phyloP scores from a whole-genome alignment of 2,329 filamentous ascomycete species.

The Xylogone sp. region DNA sequence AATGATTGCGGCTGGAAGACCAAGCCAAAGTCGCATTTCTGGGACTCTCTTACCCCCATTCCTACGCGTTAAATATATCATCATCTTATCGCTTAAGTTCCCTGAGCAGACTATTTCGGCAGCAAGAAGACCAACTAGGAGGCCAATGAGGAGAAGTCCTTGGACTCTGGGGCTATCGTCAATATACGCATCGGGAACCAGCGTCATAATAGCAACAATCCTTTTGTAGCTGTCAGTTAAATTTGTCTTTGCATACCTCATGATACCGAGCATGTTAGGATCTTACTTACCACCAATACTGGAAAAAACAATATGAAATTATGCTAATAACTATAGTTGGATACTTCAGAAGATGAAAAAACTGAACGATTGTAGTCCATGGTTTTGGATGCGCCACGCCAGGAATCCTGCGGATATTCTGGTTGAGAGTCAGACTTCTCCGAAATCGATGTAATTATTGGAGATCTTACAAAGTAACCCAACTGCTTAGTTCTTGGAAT shows the following conservation, averaged over 20 bases:
- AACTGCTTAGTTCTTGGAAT: slow-evolving; percentile 16
- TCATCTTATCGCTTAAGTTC: slow-evolving; percentile 46
- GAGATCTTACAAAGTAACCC: slow-evolving; percentile 17
- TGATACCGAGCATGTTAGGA: too few species aligned
- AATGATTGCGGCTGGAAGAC: slow-evolving; percentile 47
- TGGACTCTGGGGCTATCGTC: slow-evolving; percentile 38
- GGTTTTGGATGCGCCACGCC: slow-evolving; percentile 47
- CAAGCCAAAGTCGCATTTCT: slow-evolving; percentile 54
- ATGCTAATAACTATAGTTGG: slow-evolving; percentile 41
- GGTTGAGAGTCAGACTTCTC: slow-evolving; percentile 10
- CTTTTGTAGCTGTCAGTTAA: neutral
- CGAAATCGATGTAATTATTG: neutral
- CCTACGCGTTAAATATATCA: slow-evolving; percentile 39
- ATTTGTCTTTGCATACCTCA: too few species aligned
- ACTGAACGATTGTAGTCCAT: slow-evolving; percentile 42
- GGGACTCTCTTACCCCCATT: slow-evolving; percentile 40
- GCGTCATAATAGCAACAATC: slow-evolving; percentile 9
- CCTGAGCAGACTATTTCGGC: slow-evolving; percentile 50
- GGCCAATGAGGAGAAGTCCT: slow-evolving; percentile 47
- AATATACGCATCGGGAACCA: slow-evolving; percentile 27
- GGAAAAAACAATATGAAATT: slow-evolving; percentile 46
- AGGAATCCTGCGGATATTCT: slow-evolving; percentile 43
- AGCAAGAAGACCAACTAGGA: slow-evolving; percentile 48
- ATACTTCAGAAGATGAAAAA: slow-evolving; percentile 43
- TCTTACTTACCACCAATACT: slow-evolving; percentile 52